Evolutionary conservation across 306 rosid species (phyloP), one percentile per base, ranked within the genome.

Genomic region (Trichosanthes truncata): DNA sequence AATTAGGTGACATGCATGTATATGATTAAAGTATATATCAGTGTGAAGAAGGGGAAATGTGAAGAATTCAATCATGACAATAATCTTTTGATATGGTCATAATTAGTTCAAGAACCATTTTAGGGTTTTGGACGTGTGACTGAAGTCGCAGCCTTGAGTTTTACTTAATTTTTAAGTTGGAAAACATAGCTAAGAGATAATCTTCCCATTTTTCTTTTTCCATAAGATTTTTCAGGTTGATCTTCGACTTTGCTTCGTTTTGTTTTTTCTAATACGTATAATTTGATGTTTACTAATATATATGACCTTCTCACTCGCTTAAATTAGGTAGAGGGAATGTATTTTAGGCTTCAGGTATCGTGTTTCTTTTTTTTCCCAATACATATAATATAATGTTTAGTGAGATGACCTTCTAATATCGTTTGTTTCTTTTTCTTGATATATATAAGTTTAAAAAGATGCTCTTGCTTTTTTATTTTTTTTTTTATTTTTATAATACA

Each of bases 31-130:
- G 18, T 20, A 20, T 20, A 10, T 29, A 26, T 66, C 14, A 36
- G 12, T 20, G 71, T 63, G 23, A 65, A 65, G 72, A 65, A 36
- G 29, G 29, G 14, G 15, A n/a, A 38, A 36, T 35, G 73, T 36
- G 31, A 68, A 68, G 75, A 2, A n/a, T 21, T 43, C 15, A 69
- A 69, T 43, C 35, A 69, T 69, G 9, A 41, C 76, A 10, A n/a
- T 2, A 56, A n/a, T 69, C 76, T 43, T 69, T 69, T 69, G 76
- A 69, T 41, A 43, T 69, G 76, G 76, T 69, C 76, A 41, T 41
- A 69, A 69, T 43, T 69, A 69, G 76, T 69, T 69, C 76, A 12
- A 69, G 2, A 23, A 69, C 76, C 76, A 69, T 41, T n/a, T 67
- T 69, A 69, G 55, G 76, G 52, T 63, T 63, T 69, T 69, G 76